These are phyloP conservation scores for Camelina neglecta DNA, from an alignment of 345 rosid genomes.

Conservation along the genomic window DNA sequence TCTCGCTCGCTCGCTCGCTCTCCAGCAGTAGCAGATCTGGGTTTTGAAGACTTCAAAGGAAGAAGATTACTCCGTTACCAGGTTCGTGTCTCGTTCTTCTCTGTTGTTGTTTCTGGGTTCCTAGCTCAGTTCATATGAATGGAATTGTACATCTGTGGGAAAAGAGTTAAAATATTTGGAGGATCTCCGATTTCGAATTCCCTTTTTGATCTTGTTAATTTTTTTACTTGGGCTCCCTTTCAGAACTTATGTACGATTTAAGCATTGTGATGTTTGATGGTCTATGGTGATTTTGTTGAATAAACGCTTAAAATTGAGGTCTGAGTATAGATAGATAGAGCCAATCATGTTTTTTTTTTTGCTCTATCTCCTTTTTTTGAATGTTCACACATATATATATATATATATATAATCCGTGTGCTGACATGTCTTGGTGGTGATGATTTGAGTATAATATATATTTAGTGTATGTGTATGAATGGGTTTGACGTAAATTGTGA, in stretches of 20 bases:
- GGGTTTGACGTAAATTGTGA: constrained; percentile 15
- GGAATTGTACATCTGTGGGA: background rate
- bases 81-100: constrained; percentile 5
- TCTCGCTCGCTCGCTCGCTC: background rate
- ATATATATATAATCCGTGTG: background rate
- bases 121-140: background rate
- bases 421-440: background rate
- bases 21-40: constrained; percentile 27
- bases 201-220: background rate
- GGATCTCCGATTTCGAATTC: background rate
- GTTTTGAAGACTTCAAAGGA: constrained; percentile 6
- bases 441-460: background rate
- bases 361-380: background rate
- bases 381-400: no score
- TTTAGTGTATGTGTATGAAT: background rate
- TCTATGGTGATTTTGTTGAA: background rate
- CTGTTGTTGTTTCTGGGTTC: background rate
- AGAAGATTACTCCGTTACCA: constrained; percentile 6
- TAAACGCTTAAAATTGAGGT: background rate
- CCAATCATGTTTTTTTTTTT: background rate
- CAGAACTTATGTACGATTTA: background rate
- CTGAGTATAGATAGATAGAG: background rate
- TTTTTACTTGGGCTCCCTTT: background rate
- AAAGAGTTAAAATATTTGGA: background rate
- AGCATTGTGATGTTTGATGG: background rate